Base-by-base conservation (phyloP, 352 stramenopile genomes). In the Pythium dissotocum region DNA sequence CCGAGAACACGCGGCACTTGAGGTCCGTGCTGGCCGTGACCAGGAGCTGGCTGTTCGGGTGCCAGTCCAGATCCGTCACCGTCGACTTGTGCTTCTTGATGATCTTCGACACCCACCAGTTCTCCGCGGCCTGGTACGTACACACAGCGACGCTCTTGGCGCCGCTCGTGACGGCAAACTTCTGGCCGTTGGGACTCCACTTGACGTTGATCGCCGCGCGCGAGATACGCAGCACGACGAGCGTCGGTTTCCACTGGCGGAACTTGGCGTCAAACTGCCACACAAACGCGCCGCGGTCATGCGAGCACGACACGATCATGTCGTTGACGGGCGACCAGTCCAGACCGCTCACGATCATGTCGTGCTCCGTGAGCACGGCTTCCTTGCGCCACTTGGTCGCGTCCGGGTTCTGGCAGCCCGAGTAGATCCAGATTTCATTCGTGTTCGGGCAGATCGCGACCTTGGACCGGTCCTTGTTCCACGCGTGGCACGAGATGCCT, bases 61-160 rank as follows among this genome's bases (percentile, higher is more conserved):
- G 94, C 94, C 94, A 98, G 61, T 87, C 90, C 68, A 98, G 67
- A 71, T 94, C 84, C 28, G 87, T 93, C 42, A 96, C 88, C 4
- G 94, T 98, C 40, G 89, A 97, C 82, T 98, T 98, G 83, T 98
- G 92, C 71, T 97, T 97, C 77, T 98, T 98, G 78, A 98, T 97
- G 73, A 98, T 97, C 82, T 98, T 98, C 67, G 82, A 93, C 60
- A 98, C 87, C 93, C 95, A 98, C 94, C 94, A 98, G 77, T 98
- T 95, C 70, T 97, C 92, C 7, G 79, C 71, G 36, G 79, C 79
- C 73, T 98, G 90, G 69, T 98, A 98, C 67, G 91, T 94, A 71
- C 93, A 98, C 51, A 98, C 90, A 0, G 94, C 94, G 26, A 98
- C 91, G 65, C 89, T 96, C 77, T 98, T 98, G 67, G 91, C 83